A percentile compares a stretch with the other conserved stretches of the same genome.
Conservation (phyloP, 805 yeast genomes). For the Helenozyma baotianmanensis region DNA sequence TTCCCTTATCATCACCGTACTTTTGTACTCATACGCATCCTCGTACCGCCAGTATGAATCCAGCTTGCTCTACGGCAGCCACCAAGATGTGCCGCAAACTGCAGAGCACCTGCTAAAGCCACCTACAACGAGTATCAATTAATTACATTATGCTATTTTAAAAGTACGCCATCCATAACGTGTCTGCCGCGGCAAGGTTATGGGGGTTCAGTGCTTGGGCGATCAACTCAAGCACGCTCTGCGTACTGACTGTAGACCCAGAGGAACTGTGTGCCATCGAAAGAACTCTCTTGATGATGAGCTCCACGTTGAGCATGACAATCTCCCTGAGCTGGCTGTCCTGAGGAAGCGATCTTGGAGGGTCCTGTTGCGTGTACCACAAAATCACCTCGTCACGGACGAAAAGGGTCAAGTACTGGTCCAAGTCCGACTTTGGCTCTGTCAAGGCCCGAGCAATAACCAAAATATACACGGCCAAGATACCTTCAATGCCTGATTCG, state of each 20-base stretch:
- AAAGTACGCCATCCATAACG: constrained; percentile 93
- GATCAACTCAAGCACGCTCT: constrained; percentile 82
- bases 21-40: no score
- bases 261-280: constrained; percentile 56
- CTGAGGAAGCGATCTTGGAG: constrained; percentile 66
- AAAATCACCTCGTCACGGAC: constrained; percentile 93
- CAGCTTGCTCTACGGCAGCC: no score
- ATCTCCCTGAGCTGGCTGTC: constrained; percentile 82
- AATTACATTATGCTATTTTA: constrained; percentile 22
- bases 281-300: constrained; percentile 71
- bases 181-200: constrained; percentile 85
- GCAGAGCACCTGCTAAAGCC: no score
- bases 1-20: no score
- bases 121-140: no score
- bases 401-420: constrained; percentile 85
- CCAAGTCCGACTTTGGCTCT: constrained; percentile 89
- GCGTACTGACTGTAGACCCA: constrained; percentile 80
- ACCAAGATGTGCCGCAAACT: no score
- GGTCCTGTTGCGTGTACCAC: constrained; percentile 87
- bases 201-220: constrained; percentile 95
- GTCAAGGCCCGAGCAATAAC: constrained; percentile 82
- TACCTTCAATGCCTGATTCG: constrained; percentile 88
- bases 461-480: constrained; percentile 78
- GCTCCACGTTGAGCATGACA: constrained; percentile 82
- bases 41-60: no score